Base-by-base conservation (phyloP, 163 green algal genomes). In the Prototheca stagnorum region DNA sequence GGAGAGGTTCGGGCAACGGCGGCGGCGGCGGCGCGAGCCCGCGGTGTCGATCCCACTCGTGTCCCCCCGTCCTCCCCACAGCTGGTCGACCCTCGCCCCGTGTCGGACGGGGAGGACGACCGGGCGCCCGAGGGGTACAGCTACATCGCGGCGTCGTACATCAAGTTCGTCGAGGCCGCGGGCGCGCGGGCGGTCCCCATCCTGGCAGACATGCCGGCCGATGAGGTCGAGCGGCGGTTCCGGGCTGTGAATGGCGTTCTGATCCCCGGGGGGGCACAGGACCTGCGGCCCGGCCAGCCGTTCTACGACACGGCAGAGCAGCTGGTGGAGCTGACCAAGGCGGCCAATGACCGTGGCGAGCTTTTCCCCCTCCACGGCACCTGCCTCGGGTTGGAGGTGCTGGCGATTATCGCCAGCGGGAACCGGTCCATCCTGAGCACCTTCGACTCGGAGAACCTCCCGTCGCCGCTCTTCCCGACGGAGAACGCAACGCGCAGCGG, bases 331-430 rank as follows among this genome's bases (percentile, higher is more conserved):
- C 53, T 88, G 41, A 65, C 80, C 3, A 41, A 81, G 0, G 47
- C 69, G 25, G 80, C 68, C 41, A 89, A 89, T 45, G 74, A 88
- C 49, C 68, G 68, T 4, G 78, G 81, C 2, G 77, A 85, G 56
- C 85, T 80, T 57, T 91, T 88, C 54, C 81, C 81, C 75, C 52
- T 92, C 11, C 74, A 86, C 44, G 81, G 77, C 35, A 86, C 79
- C 2, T 92, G 81, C 59, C 65, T 92, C 47, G 81, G 81, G 28
- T 74, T 92, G 60, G 80, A 92, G 56, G 62, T 72, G 4, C 67
- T 92, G 48, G 45, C 66, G 6, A 59, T 91, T 25, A 67, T 84
- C 25, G 51, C 53, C 12, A 74, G 39, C 14, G 24, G 29, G 29
- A 75, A 69, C 65, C 72, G 53, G 35, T 72, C 28, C 24, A 55